Base-by-base conservation (phyloP, 1,139 yeast genomes). In the Sugiyamaella japonica region DNA sequence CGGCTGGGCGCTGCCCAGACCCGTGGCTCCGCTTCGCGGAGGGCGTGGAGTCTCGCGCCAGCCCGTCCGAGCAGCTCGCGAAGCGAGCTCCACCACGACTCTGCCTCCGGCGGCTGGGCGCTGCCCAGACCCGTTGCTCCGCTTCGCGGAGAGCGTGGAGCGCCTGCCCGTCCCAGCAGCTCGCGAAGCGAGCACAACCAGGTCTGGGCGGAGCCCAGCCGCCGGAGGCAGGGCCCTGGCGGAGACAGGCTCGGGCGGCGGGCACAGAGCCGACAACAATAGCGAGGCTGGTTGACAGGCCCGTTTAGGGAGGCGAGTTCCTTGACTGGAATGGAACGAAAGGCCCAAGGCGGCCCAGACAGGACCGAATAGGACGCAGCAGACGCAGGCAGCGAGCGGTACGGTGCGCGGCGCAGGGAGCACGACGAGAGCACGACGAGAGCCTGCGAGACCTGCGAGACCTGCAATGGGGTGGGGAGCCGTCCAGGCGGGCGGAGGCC, bases 271-370 rank as follows among this genome's bases (percentile, higher is more conserved):
- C 6, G 32, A 7, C 28, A 9, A 45, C 25, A 45, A 45, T 23
- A 38, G 49, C 50, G 43, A 37, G 51, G 51, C 51, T 48, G 51
- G 51, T 31, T 25, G 44, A 12, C 31, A 34, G 34, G 44, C 20
- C 37, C 10, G 38, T 10, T 23, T 39, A 29, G 46, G 51, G 31
- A 40, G 28, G 17, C 16, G 23, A n/a, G 36, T 29, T 39, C 44
- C 46, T 17, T 28, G 44, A 39, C 43, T 31, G 51, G 51, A 48
- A 48, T 48, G 28, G n/a, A 44, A 39, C 34, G 34, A 29, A 29
- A 29, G 34, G 34, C 34, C 39, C 39, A n/a, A 8, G 32, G 29
- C 29, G 32, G 29, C 31, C 25, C 32, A 40, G 23, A 13, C 32
- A 25, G 44, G 12, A 40, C 44, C 8, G 25, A 17, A 38, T 4